Base-by-base conservation (phyloP, 169 alveolate species). In the Cryptosporidium xiaoi region DNA sequence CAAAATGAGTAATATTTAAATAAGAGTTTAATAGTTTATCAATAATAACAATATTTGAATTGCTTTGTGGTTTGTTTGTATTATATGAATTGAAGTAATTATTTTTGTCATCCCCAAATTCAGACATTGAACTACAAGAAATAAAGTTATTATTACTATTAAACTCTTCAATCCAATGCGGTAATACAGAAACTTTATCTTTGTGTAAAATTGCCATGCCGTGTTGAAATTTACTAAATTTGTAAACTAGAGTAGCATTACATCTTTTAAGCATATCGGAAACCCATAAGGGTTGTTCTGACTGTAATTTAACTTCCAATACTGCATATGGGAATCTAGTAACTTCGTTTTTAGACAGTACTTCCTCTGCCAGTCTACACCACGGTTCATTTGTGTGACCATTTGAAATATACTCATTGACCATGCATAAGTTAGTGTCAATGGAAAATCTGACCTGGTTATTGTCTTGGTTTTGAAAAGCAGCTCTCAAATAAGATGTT, bases 341-440 rank as follows among this genome's bases (percentile, higher is more conserved):
- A 4, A 91, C 83, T 58, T 91, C 93, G 56, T 91, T 91, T 60
- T 82, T 93, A 33, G 94, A 87, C 7, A 91, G 85, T 55, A 92
- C 92, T 64, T 91, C 94, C 67, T 91, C 95, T 31, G 94, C 93
- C 34, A 93, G 65, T 46, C 94, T 84, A 67, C 95, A 93, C 95
- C 95, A 93, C 24, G 90, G 91, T 56, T 91, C 91, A 58, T 90
- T 91, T 62, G 34, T 71, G 15, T 50, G 46, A 3, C 90, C 91
- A 64, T 83, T 89, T 7, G 91, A 83, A 64, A 82, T 84, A 53
- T 53, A 77, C 82, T 91, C 93, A 84, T 91, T 82, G 40, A 93
- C 91, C 95, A 93, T 92, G 51, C 94, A 91, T 33, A 93, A 64
- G 64, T 93, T 93, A 27, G 94, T 92, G 64, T 93, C 96, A 64